Base-by-base conservation (phyloP, 305 asterid genomes). In the Fraxinus baroniana region DNA sequence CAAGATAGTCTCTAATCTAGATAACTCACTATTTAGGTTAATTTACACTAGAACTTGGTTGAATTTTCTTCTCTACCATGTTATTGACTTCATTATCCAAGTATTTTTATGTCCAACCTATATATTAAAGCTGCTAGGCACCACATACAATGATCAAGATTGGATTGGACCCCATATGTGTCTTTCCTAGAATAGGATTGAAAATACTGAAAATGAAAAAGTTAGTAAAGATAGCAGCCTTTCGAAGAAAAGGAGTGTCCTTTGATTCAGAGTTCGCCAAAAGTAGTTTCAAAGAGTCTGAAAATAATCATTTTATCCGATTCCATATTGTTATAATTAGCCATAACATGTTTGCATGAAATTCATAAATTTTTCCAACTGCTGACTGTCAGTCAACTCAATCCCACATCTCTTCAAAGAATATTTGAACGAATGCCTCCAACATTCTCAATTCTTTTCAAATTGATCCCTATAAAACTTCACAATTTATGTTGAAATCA, bases 261-360 rank as follows among this genome's bases (percentile, higher is more conserved):
- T 30, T 30, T 30, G 33, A 30, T 30, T 30, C 33, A 30, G 33
- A 30, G 33, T 30, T 30, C 33, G 33, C 33, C 33, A 30, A 30
- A 30, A 30, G 33, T 57, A 70, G 75, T 80, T 72, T 60, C 28
- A 76, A 20, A 55, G 76, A 72, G 78, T 72, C 78, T 13, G 70
- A 41, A 80, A 32, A 85, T 84, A 80, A 83, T 85, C 80, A 85
- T 66, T 78, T 81, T 80, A 76, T 71, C 13, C 15, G 44, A n/a
- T 24, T 33, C 26, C 37, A 32, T 78, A 18, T 39, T 76, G 33
- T 8, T 20, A 66, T 55, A 30, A 41, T 41, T 79, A 44, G 44
- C 2, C 44, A 37, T 37, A 37, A 37, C 44, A 37, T 37, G 44
- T 76, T 76, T 78, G 80, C 85, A 74, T 85, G 74, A 74, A 81